Conservation (phyloP, 2,329 filamentous ascomycete species). For the Fusarium sp. region DNA sequence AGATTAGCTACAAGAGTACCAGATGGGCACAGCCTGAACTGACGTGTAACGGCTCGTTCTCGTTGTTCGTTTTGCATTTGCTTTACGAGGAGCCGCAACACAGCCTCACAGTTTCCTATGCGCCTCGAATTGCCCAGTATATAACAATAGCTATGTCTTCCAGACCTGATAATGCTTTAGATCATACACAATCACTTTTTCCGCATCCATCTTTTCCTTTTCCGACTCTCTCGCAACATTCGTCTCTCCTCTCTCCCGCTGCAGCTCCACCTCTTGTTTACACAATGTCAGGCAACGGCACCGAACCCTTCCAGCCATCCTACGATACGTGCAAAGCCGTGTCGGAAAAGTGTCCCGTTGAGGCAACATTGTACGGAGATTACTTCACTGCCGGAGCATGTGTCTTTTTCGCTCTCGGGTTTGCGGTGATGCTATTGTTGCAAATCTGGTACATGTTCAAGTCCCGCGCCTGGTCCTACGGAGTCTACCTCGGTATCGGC, state of each 20-base stretch:
- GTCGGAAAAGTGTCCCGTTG: not conserved
- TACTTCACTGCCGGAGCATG: not conserved
- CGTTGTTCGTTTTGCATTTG: too few relatives aligned
- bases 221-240: not conserved
- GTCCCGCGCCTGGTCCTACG: not conserved
- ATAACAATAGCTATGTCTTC: not conserved
- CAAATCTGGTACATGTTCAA: not conserved
- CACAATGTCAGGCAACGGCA: conserved; percentile 1
- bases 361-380: not conserved
- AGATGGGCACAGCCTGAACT: too few relatives aligned
- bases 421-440: not conserved
- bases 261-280: too few relatives aligned
- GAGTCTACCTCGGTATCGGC: not conserved
- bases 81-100: not conserved
- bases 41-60: too few relatives aligned
- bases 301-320: not conserved
- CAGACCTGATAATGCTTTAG: not conserved
- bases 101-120: not conserved
- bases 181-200: not conserved
- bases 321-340: not conserved
- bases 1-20: too few relatives aligned
- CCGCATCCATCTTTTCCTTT: not conserved
- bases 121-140: not conserved
- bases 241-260: not conserved
- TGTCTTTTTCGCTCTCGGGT: not conserved